Evolutionary conservation across 352 stramenopile genomes (phyloP).

Genomic region (Plasmopara viticola): DNA sequence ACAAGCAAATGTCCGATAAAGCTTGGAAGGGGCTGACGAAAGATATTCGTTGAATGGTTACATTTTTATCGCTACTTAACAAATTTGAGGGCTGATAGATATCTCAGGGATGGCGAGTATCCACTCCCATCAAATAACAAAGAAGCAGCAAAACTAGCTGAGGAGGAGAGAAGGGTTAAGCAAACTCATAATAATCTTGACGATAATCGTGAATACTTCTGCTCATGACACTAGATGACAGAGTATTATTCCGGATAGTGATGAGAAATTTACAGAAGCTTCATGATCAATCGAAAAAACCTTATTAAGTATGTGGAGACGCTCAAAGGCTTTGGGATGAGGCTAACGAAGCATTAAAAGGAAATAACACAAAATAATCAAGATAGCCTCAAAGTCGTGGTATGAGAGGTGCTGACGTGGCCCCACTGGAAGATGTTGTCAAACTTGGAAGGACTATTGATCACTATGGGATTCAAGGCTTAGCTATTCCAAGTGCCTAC

Average conservation of each 20-base stretch:
- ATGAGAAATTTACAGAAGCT: not conserved
- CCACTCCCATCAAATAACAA: no score
- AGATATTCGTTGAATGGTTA: slow-evolving; percentile 9
- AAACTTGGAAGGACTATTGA: not conserved
- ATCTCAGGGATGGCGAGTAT: slow-evolving; percentile 6
- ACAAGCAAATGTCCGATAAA: slow-evolving; percentile 11
- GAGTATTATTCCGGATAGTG: no score
- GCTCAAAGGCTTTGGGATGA: slow-evolving; percentile 6
- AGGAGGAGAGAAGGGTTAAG: no score
- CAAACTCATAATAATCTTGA: no score
- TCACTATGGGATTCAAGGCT: not conserved
- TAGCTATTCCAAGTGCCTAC: not conserved
- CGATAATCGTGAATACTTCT: no score
- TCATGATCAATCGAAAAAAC: slow-evolving; percentile 6
- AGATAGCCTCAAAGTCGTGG: slow-evolving; percentile 2
- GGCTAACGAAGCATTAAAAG: not conserved
- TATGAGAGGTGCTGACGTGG: not conserved
- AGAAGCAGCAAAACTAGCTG: not conserved
- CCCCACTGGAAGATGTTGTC: slow-evolving; percentile 1
- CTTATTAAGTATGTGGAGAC: slow-evolving; percentile 9
- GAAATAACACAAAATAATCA: not conserved
- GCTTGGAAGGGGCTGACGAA: not conserved
- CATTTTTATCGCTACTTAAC: slow-evolving; percentile 3
- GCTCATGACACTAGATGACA: no score
- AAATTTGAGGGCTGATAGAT: slow-evolving; percentile 2